These are phyloP conservation scores for Actinidia arguta DNA, from an alignment of 179 eudicot species.

Conservation along the genomic window DNA sequence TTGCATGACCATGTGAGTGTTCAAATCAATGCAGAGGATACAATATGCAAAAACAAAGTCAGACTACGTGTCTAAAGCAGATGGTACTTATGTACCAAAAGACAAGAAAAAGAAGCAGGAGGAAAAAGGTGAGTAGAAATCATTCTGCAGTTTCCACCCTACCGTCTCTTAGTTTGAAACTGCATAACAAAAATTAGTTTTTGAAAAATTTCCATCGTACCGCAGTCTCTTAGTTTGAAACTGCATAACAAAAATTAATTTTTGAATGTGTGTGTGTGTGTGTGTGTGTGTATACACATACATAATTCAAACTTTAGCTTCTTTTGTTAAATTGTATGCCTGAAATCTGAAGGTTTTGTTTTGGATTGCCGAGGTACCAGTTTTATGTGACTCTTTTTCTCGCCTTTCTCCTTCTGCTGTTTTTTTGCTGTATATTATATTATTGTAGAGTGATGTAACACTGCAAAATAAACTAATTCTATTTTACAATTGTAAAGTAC, in stretches of 20 bases:
- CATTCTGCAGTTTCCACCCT: neutral
- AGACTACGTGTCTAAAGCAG: conserved; percentile 89
- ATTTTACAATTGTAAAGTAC: no score
- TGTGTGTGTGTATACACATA: no score
- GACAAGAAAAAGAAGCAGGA: conserved; percentile 91
- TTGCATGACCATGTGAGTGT: conserved; percentile 3
- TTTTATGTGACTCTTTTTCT: neutral
- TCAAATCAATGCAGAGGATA: conserved; percentile 65
- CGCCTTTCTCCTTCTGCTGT: neutral
- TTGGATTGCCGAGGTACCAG: neutral
- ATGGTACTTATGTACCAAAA: conserved; percentile 68
- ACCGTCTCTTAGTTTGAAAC: neutral
- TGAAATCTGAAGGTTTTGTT: conserved; percentile 3
- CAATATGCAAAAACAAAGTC: conserved; percentile 94
- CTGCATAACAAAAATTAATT: neutral
- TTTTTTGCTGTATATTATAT: neutral
- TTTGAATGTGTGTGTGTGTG: neutral
- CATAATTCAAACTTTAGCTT: neutral
- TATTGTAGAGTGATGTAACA: no score
- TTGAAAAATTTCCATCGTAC: neutral
- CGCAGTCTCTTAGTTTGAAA: neutral
- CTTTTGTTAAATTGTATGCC: neutral
- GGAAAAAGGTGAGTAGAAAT: conserved; percentile 67
- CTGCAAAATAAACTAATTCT: no score
- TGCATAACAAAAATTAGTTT: neutral